phyloP scores from a whole-genome alignment of 257 asterid species.

The Jacaranda copaia region DNA sequence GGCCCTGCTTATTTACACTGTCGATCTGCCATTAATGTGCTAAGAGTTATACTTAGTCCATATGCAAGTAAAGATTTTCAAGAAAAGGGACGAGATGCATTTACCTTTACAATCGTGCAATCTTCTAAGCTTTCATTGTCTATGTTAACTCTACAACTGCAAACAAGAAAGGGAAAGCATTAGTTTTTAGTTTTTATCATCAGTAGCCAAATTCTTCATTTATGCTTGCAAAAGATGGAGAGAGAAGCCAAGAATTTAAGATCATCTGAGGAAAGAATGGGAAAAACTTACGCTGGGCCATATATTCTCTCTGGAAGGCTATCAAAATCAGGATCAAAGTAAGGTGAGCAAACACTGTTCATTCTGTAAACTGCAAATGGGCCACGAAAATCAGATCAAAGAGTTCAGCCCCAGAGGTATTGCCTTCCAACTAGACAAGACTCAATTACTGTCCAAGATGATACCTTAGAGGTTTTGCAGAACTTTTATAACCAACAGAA shows the following conservation, averaged over 20 bases:
- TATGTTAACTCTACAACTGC: slow-evolving; percentile 70
- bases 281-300: slow-evolving; percentile 65
- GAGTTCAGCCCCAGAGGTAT: too few relatives aligned
- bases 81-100: not conserved
- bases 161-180: not conserved
- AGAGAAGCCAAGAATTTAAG: not conserved
- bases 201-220: too few relatives aligned
- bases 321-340: slow-evolving; percentile 81
- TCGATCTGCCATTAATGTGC: slow-evolving; percentile 53
- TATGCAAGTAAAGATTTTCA: not conserved
- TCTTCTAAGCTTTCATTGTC: slow-evolving; percentile 68
- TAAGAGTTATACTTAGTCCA: not conserved
- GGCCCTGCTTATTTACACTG: slow-evolving; percentile 72
- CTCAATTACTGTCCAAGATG: too few relatives aligned
- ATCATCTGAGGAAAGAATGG: not conserved
- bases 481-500: too few relatives aligned
- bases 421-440: too few relatives aligned
- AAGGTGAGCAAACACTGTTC: slow-evolving; percentile 65
- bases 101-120: slow-evolving; percentile 73
- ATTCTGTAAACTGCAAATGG: slow-evolving; percentile 45
- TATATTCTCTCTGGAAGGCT: slow-evolving; percentile 72
- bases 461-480: too few relatives aligned
- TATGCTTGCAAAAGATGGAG: not conserved
- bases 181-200: not conserved
- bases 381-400: not conserved